Evolutionary conservation across 2,329 filamentous ascomycete genomes (phyloP).

Genomic region (Cladosporium cucumerinum): DNA sequence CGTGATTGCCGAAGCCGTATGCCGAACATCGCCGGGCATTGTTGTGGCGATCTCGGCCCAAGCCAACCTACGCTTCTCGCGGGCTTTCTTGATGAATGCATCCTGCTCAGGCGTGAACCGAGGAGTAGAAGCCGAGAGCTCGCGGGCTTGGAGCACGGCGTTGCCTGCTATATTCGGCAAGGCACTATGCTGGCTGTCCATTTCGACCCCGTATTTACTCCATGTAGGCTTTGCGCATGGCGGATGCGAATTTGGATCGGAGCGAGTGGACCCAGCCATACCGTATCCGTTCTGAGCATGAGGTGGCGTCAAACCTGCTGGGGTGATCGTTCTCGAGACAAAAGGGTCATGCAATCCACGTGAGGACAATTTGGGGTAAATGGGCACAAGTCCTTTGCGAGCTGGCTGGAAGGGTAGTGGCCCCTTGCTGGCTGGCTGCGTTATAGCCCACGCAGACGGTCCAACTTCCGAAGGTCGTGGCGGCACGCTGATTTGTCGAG

Average conservation of each 20-base stretch:
- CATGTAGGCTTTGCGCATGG: not conserved
- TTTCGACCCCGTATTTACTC: not conserved
- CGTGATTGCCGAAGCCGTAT: not conserved
- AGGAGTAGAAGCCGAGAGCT: not conserved
- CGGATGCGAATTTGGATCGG: not conserved
- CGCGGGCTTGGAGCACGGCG: too few relatives aligned
- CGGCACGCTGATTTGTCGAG: not conserved
- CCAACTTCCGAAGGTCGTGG: conserved; percentile 4
- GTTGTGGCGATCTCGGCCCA: conserved; percentile 1
- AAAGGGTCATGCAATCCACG: not conserved
- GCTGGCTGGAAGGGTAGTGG: conserved; percentile 14
- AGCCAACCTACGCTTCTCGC: not conserved
- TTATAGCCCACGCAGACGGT: conserved; percentile 9
- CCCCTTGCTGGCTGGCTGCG: conserved; percentile 13
- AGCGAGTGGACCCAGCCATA: not conserved
- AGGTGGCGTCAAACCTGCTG: not conserved
- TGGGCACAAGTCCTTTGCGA: conserved; percentile 4
- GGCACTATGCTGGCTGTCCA: not conserved
- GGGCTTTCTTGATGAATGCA: not conserved
- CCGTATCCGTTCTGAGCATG: not conserved
- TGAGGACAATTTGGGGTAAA: not conserved
- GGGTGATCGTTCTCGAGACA: not conserved
- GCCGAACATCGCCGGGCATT: not conserved
- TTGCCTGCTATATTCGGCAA: not conserved
- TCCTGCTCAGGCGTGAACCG: conserved; percentile 2